These are phyloP conservation scores for Lasiodiplodia hormozganensis DNA, from an alignment of 2,329 filamentous ascomycete genomes.

Conservation along the genomic window DNA sequence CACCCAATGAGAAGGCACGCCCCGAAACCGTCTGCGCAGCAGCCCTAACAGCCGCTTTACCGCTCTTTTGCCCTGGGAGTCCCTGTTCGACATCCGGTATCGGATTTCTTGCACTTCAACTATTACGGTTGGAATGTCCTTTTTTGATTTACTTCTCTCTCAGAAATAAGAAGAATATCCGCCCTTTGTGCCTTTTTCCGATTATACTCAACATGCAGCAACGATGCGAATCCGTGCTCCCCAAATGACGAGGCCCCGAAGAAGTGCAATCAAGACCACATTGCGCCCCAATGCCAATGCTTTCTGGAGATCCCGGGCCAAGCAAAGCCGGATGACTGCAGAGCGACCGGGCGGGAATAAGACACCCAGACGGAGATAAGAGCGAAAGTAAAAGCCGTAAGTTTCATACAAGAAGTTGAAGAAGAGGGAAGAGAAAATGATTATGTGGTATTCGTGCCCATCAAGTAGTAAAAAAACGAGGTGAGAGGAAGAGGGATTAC, in stretches of 20 bases:
- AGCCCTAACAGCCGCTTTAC: not conserved
- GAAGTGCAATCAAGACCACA: not conserved
- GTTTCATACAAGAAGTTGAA: slow-evolving; percentile 17
- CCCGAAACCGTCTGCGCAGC: not conserved
- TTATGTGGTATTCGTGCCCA: slow-evolving; percentile 23
- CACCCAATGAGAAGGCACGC: not conserved
- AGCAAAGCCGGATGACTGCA: not conserved
- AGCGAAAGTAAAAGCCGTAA: not conserved
- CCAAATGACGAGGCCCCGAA: not conserved
- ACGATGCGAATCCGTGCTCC: not conserved
- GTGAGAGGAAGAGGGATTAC: slow-evolving; percentile 13
- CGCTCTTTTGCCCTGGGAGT: not conserved
- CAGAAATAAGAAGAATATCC: not conserved
- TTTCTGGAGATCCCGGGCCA: not conserved
- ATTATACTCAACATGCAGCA: not conserved
- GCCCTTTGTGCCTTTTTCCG: slow-evolving; percentile 1
- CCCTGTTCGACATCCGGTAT: no score
- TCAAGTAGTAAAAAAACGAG: not conserved
- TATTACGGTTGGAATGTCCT: no score
- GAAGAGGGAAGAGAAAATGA: not conserved
- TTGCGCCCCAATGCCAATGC: slow-evolving; percentile 1
- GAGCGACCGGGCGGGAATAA: not conserved
- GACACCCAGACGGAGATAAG: not conserved
- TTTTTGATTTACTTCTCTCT: not conserved
- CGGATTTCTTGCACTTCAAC: no score